phyloP scores from a whole-genome alignment of 176 grass and related monocot genomes.

The Zizania latifolia region DNA sequence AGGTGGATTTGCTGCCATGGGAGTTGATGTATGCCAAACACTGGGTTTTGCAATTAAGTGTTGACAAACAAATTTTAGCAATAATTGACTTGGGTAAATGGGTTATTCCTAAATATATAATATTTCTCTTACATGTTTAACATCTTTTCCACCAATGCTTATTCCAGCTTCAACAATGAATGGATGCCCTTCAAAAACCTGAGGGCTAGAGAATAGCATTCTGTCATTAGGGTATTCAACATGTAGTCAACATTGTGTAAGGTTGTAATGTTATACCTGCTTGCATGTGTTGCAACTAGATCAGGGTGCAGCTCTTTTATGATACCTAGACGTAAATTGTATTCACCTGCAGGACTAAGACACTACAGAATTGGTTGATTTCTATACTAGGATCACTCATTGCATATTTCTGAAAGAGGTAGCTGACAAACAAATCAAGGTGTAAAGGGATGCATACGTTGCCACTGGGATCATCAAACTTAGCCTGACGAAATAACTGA shows the following conservation, averaged over 20 bases:
- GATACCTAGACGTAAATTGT: slow-evolving; percentile 94
- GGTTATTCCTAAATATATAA: neutral
- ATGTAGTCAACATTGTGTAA: slow-evolving; percentile 8
- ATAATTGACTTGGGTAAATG: neutral
- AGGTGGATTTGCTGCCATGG: neutral
- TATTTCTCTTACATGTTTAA: slow-evolving; percentile 66
- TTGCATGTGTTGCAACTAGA: slow-evolving; percentile 87
- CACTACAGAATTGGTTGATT: slow-evolving; percentile 63
- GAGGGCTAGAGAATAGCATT: slow-evolving; percentile 48
- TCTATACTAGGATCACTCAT: slow-evolving; percentile 17
- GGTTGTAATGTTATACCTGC: slow-evolving; percentile 53
- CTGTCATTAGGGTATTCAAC: slow-evolving; percentile 7
- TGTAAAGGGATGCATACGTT: slow-evolving; percentile 52
- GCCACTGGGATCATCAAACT: slow-evolving; percentile 95
- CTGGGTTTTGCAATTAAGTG: neutral
- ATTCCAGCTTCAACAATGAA: slow-evolving; percentile 98
- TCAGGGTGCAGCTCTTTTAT: slow-evolving; percentile 98
- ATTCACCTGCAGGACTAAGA: slow-evolving; percentile 97
- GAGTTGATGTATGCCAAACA: neutral
- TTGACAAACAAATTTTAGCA: neutral
- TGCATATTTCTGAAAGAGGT: slow-evolving; percentile 19
- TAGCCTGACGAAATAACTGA: slow-evolving; percentile 93
- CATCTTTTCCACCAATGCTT: slow-evolving; percentile 95
- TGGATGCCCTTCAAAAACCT: slow-evolving; percentile 99
- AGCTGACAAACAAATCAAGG: slow-evolving; percentile 20